Evolutionary conservation across 352 stramenopile genomes (phyloP), one percentile per base, ranked within the genome.

Genomic region (Phytopythium cucurbitacearum): DNA sequence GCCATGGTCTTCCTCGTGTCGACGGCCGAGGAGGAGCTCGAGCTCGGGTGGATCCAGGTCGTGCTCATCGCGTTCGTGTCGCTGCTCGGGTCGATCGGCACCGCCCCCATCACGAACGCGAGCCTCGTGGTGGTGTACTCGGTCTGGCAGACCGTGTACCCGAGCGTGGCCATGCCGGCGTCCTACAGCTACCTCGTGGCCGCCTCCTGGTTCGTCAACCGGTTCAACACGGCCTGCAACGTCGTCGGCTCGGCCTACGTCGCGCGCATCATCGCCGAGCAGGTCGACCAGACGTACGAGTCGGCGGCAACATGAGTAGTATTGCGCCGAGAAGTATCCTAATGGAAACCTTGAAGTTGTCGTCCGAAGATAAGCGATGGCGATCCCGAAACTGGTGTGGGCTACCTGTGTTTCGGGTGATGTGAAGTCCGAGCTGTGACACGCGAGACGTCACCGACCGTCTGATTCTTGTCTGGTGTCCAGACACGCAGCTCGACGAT

Each of bases 121-220:
- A 79, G 75, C 3, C 65, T 92, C 15, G 75, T 90, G 34, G 84
- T 90, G 64, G 65, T 90, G 37, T 84, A 85, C 64, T 88, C 81
- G 44, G 76, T 89, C 54, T 89, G 79, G 74, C 71, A 70, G 51
- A 82, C 81, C 52, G 76, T 88, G 45, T 90, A 86, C 47, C 69
- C 76, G n/a, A 59, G 47, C 37, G 56, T 72, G 9, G 64, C 73
- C 36, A 64, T 87, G 32, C 81, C 81, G 6, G 53, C 67, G 35
- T 84, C 77, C 34, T 91, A 77, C 72, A 84, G 68, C 57, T 89
- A 85, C 62, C 57, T 90, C 7, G 73, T 92, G 15, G 82, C 77
- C 33, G 83, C 87, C 53, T 71, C 85, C 64, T 89, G 76, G 68
- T 77, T 88, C 56, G 48, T 92, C 21, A 80, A 85, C 40, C 76